These are phyloP conservation scores for Suillus subalutaceus DNA, from an alignment of 768 basidiomycete genomes.

Conservation along the genomic window DNA sequence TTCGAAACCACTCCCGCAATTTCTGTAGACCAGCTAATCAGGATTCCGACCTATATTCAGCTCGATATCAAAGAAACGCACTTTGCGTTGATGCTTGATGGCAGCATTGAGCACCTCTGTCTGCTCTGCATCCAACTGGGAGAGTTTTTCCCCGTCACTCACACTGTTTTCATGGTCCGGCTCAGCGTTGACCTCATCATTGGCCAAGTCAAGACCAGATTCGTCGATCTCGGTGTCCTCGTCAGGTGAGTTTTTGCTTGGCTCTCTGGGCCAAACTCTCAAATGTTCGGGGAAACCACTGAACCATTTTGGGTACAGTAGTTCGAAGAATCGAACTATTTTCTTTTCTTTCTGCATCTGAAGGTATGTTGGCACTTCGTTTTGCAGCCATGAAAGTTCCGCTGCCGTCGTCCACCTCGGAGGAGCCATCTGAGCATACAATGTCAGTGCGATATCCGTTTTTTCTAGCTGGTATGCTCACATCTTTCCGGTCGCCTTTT, in stretches of 20 bases:
- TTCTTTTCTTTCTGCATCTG: slow-evolving; percentile 1
- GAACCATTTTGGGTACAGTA: not conserved
- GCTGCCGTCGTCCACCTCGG: too few relatives aligned
- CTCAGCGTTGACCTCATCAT: too few relatives aligned
- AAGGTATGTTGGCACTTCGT: not conserved
- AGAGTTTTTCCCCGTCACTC: not conserved
- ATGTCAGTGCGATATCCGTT: too few relatives aligned
- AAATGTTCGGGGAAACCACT: not conserved
- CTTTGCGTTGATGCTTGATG: not conserved
- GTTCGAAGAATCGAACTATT: not conserved
- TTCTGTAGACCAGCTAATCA: not conserved
- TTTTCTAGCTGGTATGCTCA: too few relatives aligned
- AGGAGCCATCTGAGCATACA: too few relatives aligned
- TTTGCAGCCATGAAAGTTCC: not conserved
- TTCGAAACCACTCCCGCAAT: not conserved
- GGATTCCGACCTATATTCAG: not conserved
- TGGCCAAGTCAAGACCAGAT: not conserved
- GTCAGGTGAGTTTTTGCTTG: not conserved
- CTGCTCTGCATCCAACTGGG: not conserved
- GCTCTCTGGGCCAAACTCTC: not conserved
- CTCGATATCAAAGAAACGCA: not conserved
- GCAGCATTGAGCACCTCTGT: not conserved
- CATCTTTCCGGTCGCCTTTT: too few relatives aligned
- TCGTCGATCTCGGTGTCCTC: not conserved
- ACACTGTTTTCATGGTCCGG: too few relatives aligned